phyloP scores from a whole-genome alignment of 2,329 filamentous ascomycete genomes.

The Dactylonectria macrodidyma region DNA sequence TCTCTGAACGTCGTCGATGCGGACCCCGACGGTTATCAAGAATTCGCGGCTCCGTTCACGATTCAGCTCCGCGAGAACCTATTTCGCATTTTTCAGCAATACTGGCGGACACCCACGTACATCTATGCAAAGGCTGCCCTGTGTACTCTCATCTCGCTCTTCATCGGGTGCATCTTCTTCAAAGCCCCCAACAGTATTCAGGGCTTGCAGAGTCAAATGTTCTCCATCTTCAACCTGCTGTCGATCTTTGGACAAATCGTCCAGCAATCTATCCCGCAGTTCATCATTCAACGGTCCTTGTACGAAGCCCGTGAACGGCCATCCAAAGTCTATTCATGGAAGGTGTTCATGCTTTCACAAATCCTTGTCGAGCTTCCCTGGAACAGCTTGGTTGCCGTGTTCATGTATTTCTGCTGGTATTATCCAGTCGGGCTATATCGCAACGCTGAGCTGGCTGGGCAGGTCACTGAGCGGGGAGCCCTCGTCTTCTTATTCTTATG shows the following conservation, averaged over 20 bases:
- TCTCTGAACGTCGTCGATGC: conserved; percentile 28
- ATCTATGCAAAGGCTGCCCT: conserved; percentile 87
- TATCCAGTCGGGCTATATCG: conserved; percentile 84
- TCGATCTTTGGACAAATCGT: conserved; percentile 86
- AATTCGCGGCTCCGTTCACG: conserved; percentile 84
- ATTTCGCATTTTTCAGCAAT: conserved; percentile 86
- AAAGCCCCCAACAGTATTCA: conserved; percentile 79
- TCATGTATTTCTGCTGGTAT: conserved; percentile 88
- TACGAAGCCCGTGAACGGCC: conserved; percentile 90
- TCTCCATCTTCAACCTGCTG: conserved; percentile 86
- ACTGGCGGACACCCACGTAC: conserved; percentile 91
- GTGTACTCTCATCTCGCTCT: conserved; percentile 76
- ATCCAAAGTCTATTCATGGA: conserved; percentile 88
- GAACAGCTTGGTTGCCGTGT: conserved; percentile 80
- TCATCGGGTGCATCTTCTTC: conserved; percentile 88
- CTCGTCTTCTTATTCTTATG: conserved; percentile 85
- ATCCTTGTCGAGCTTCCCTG: conserved; percentile 89
- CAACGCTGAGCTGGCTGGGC: conserved; percentile 74
- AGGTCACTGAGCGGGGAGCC: conserved; percentile 77
- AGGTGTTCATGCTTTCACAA: conserved; percentile 86
- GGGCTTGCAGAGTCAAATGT: conserved; percentile 88
- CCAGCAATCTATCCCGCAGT: conserved; percentile 88
- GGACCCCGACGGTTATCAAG: conserved; percentile 69
- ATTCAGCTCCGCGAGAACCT: conserved; percentile 78
- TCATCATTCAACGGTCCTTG: conserved; percentile 83